Evolutionary conservation across 257 asterid genomes (phyloP).

Genomic region (Nyctanthes arbortristis): DNA sequence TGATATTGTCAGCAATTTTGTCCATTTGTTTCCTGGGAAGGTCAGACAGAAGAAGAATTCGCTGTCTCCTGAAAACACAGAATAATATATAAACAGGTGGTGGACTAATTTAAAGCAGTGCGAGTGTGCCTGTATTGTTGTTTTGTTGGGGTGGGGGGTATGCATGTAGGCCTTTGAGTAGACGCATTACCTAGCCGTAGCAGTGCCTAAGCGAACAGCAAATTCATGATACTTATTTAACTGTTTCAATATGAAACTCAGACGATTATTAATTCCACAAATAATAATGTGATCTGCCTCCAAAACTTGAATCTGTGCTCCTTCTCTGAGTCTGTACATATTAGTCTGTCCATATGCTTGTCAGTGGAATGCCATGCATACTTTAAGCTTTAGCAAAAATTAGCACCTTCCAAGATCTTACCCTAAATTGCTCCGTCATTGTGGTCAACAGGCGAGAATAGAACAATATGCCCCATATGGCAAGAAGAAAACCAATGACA

Average conservation of each 20-base stretch:
- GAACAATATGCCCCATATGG: slow-evolving; percentile 95
- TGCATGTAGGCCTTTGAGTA: not conserved
- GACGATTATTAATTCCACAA: slow-evolving; percentile 86
- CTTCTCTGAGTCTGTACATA: slow-evolving; percentile 92
- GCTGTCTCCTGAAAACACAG: slow-evolving; percentile 70
- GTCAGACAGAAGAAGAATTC: slow-evolving; percentile 89
- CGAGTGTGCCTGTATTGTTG: not conserved
- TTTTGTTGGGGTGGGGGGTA: no score
- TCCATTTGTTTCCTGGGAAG: slow-evolving; percentile 97
- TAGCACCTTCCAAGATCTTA: slow-evolving; percentile 39
- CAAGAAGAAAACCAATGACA: slow-evolving; percentile 85
- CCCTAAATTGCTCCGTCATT: slow-evolving; percentile 97
- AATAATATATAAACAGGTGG: slow-evolving; percentile 23
- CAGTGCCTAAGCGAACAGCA: slow-evolving; percentile 92
- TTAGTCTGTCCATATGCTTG: slow-evolving; percentile 57
- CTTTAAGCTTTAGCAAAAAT: slow-evolving; percentile 27
- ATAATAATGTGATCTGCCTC: slow-evolving; percentile 89
- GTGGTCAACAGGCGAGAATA: slow-evolving; percentile 95
- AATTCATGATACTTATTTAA: slow-evolving; percentile 89
- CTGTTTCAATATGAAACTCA: slow-evolving; percentile 85
- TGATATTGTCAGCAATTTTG: slow-evolving; percentile 69
- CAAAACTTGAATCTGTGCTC: slow-evolving; percentile 90
- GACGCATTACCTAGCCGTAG: slow-evolving; percentile 74
- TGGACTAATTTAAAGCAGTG: slow-evolving; percentile 11
- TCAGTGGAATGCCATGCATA: slow-evolving; percentile 32